A percentile compares a stretch with the other conserved stretches of the same genome.
These are phyloP conservation scores for Fusarium robinianum DNA, from an alignment of 2,329 filamentous ascomycete species.

Conservation along the genomic window DNA sequence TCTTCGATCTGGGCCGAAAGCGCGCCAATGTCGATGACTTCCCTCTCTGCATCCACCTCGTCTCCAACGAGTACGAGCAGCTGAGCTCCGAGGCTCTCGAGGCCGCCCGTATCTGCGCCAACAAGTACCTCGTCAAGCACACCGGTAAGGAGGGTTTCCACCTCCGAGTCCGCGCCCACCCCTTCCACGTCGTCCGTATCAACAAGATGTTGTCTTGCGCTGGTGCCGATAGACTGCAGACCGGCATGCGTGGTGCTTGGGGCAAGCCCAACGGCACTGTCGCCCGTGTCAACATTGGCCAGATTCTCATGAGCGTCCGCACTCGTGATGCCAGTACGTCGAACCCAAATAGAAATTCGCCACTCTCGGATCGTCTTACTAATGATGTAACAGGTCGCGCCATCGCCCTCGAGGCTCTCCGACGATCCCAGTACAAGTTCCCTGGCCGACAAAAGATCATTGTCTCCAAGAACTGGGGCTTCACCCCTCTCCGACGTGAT, in stretches of 20 bases:
- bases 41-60: constrained; percentile 98
- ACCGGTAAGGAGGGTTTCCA: constrained; percentile 76
- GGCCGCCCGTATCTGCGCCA: constrained; percentile 99
- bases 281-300: constrained; percentile 99
- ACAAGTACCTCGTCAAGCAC: constrained; percentile 88
- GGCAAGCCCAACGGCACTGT: constrained; percentile 99
- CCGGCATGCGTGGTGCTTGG: constrained; percentile 99
- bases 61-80: constrained; percentile 99
- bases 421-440: constrained; percentile 99
- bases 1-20: constrained; percentile 99
- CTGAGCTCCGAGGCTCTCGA: constrained; percentile 99
- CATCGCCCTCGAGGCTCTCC: constrained; percentile 95
- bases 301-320: constrained; percentile 96
- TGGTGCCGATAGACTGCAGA: constrained; percentile 99
- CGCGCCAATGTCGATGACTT: constrained; percentile 98
- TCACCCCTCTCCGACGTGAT: constrained; percentile 96
- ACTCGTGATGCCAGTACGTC: constrained; percentile 88
- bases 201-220: constrained; percentile 99
- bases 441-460: constrained; percentile 99
- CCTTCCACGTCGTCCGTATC: constrained; percentile 99
- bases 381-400: constrained; percentile 68
- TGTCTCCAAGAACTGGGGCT: constrained; percentile 99
- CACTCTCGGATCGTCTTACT: constrained; percentile 30
- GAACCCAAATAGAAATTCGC: constrained; percentile 11
- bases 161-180: constrained; percentile 85